A percentile compares a stretch with the other conserved stretches of the same genome.
Conservation (phyloP, 2,329 filamentous ascomycete species). For the Fusarium avenaceum region DNA sequence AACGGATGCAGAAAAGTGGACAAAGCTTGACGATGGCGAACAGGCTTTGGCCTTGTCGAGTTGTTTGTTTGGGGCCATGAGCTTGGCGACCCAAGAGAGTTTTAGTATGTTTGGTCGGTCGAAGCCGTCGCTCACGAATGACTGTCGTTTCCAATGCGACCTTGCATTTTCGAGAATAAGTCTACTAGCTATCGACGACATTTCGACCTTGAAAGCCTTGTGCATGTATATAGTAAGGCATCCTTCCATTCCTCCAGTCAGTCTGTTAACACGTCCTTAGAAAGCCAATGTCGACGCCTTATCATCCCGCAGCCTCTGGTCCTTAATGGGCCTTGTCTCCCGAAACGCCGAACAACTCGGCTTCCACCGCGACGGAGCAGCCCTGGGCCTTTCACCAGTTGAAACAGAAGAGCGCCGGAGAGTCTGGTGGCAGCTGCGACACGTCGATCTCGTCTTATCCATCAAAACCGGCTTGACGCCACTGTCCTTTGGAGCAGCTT, state of each 20-base stretch:
- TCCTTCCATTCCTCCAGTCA: fast-evolving
- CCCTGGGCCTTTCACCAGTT: constrained; percentile 1
- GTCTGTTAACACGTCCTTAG: background rate
- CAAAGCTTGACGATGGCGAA: background rate
- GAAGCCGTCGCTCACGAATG: background rate
- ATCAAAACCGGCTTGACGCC: constrained; percentile 15
- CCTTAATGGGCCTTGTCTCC: constrained; percentile 7
- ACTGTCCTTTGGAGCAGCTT: constrained; percentile 8
- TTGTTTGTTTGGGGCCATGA: constrained; percentile 14
- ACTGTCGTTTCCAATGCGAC: constrained; percentile 19
- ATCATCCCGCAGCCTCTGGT: constrained; percentile 9
- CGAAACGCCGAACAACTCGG: constrained; percentile 27
- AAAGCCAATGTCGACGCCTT: constrained; percentile 22
- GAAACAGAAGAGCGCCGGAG: constrained; percentile 32
- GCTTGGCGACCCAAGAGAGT: constrained; percentile 7
- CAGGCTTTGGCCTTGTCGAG: constrained; percentile 8
- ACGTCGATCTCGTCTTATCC: constrained; percentile 12
- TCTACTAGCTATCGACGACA: constrained; percentile 4
- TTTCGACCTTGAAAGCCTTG: constrained; percentile 14
- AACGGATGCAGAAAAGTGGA: constrained; percentile 9
- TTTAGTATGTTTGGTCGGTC: background rate
- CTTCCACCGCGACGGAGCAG: constrained; percentile 25
- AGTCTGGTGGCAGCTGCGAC: constrained; percentile 29
- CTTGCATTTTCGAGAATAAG: constrained; percentile 17
- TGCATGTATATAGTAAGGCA: constrained; percentile 14